Conservation (phyloP, 768 basidiomycete genomes). For the Ramaria sp. region DNA sequence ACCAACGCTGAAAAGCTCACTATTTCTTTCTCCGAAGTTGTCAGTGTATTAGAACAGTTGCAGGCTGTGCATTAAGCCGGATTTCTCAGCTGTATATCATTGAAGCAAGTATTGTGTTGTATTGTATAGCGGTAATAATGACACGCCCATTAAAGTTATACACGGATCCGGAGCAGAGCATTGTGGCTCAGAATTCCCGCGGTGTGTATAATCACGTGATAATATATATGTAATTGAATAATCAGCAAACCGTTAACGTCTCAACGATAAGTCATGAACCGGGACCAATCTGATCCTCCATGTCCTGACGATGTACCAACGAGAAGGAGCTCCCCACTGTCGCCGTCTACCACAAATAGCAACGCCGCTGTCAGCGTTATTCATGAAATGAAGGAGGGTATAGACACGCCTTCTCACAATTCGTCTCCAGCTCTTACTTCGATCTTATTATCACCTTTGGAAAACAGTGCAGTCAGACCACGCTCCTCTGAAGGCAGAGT, state of each 20-base stretch:
- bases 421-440: conserved; percentile 6
- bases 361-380: background rate
- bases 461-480: conserved; percentile 3
- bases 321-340: background rate
- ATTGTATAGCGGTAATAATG: no score
- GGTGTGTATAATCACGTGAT: background rate
- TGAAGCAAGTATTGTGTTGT: no score
- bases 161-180: no score
- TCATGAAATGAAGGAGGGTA: background rate
- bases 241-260: background rate
- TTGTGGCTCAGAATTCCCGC: no score
- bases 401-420: conserved; percentile 1
- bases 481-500: conserved; percentile 6
- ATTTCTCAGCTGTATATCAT: no score
- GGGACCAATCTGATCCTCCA: background rate
- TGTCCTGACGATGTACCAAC: background rate
- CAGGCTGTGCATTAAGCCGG: conserved; percentile 34
- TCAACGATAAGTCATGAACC: background rate
- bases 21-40: conserved; percentile 30
- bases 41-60: conserved; percentile 30
- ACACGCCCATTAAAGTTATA: no score
- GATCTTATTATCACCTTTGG: conserved; percentile 3
- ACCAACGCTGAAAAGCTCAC: conserved; percentile 48
- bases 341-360: background rate
- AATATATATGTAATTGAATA: background rate